Evolutionary conservation across 1,284 basidiomycete species (phyloP).

Genomic region (Sutorius eximius): DNA sequence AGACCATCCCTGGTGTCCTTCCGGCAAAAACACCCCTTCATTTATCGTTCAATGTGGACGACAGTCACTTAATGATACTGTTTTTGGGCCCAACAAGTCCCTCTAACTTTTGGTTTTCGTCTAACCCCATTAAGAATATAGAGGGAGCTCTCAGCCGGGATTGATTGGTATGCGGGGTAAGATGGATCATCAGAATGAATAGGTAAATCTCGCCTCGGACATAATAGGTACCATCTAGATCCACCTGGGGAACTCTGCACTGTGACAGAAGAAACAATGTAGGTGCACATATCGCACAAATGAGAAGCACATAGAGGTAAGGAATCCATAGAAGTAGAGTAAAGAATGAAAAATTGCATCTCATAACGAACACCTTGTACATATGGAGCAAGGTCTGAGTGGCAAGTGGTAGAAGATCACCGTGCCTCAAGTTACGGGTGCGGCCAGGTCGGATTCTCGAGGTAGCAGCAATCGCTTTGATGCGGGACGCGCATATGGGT

Average conservation of each 20-base stretch:
- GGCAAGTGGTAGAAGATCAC: background rate
- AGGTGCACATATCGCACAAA: background rate
- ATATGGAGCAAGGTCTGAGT: background rate
- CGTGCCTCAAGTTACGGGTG: background rate
- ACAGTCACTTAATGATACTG: background rate
- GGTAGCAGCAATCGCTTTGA: conserved; percentile 22
- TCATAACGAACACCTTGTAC: background rate
- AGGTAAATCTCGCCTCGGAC: conserved; percentile 1
- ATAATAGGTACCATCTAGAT: conserved; percentile 4
- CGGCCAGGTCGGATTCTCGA: conserved; percentile 7
- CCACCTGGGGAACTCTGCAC: background rate
- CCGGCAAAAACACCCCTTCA: background rate
- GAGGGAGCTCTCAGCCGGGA: background rate
- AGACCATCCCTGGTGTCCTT: background rate
- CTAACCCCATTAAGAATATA: background rate
- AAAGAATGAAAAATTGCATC: background rate
- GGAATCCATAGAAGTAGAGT: background rate
- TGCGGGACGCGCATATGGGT: conserved; percentile 22
- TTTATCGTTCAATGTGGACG: background rate
- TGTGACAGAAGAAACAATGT: background rate
- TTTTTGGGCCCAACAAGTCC: background rate
- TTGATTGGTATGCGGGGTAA: background rate
- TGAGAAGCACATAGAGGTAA: background rate
- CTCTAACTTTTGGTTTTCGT: background rate
- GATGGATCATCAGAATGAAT: background rate